Percentiles rank a stretch among this genome's conserved stretches.
These are phyloP conservation scores for Flaveria trinervia DNA, from an alignment of 129 eudicot species.

Conservation along the genomic window DNA sequence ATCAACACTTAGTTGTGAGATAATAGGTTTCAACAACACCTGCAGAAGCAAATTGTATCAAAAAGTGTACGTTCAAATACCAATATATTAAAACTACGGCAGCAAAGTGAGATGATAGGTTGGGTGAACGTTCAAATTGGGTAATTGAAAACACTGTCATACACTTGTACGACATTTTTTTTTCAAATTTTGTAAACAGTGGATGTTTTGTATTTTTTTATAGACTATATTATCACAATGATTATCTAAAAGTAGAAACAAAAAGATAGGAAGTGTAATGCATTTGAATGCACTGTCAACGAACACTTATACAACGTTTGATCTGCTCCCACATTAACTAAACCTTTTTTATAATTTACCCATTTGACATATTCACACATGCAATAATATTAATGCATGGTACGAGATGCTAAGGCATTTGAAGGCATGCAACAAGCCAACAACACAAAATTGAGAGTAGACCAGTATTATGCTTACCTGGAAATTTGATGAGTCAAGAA, in stretches of 20 bases:
- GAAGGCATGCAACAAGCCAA: background rate
- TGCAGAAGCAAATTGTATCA: constrained; percentile 24
- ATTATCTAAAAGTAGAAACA: background rate
- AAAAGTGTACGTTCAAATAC: background rate
- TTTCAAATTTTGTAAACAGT: background rate
- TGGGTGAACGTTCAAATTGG: background rate
- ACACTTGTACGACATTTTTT: background rate
- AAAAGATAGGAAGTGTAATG: background rate
- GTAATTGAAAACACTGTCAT: no score
- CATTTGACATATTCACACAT: background rate
- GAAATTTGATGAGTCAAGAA: constrained; percentile 76
- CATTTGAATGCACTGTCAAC: background rate
- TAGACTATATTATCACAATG: background rate
- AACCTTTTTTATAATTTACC: background rate
- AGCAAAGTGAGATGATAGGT: background rate
- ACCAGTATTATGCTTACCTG: constrained; percentile 51
- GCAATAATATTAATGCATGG: background rate
- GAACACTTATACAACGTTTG: no score
- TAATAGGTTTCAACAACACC: constrained; percentile 79
- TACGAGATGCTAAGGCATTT: background rate
- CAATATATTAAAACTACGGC: background rate
- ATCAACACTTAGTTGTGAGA: constrained; percentile 62
- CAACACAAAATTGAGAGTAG: background rate
- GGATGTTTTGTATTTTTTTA: background rate
- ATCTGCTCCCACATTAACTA: background rate